These are phyloP conservation scores for Alternaria triticimaculans DNA, from an alignment of 2,329 filamentous ascomycete genomes.

Conservation along the genomic window DNA sequence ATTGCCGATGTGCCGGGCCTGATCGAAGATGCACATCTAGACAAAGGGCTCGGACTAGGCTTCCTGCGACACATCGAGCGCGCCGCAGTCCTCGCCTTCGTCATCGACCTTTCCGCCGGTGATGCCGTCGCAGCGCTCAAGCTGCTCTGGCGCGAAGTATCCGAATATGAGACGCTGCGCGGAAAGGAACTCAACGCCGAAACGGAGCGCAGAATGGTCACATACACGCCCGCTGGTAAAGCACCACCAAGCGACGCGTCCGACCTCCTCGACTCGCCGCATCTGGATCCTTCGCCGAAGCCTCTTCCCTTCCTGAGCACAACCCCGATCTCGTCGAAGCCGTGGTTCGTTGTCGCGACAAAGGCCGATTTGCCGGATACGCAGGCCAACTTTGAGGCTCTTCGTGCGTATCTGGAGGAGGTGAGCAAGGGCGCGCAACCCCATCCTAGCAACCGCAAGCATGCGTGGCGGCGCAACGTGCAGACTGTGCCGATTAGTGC, in stretches of 20 bases:
- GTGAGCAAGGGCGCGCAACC: slow-evolving; percentile 67
- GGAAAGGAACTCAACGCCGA: slow-evolving; percentile 73
- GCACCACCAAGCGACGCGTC: slow-evolving; percentile 18
- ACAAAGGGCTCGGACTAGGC: slow-evolving; percentile 86
- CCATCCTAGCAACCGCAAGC: slow-evolving; percentile 75
- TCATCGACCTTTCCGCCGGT: slow-evolving; percentile 81
- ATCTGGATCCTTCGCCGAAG: slow-evolving; percentile 32
- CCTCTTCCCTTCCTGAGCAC: slow-evolving; percentile 57
- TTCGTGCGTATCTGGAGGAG: slow-evolving; percentile 73
- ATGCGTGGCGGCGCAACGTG: slow-evolving; percentile 64
- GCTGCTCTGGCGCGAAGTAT: slow-evolving; percentile 88
- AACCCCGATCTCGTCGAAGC: slow-evolving; percentile 86
- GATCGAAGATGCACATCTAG: slow-evolving; percentile 89
- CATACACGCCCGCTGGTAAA: slow-evolving; percentile 50
- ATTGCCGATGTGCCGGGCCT: slow-evolving; percentile 96
- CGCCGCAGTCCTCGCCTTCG: slow-evolving; percentile 90
- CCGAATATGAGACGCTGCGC: slow-evolving; percentile 82
- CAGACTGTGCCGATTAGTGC: slow-evolving; percentile 86
- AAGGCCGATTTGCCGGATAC: slow-evolving; percentile 87
- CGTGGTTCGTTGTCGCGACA: slow-evolving; percentile 95
- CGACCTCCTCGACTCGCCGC: slow-evolving; percentile 30
- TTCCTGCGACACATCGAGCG: slow-evolving; percentile 95
- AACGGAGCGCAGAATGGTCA: slow-evolving; percentile 67
- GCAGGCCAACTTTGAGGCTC: slow-evolving; percentile 73
- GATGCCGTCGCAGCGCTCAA: slow-evolving; percentile 81